These are phyloP conservation scores for Hyphopichia wangnamkhiaoensis DNA, from an alignment of 1,139 yeast species.

Conservation along the genomic window DNA sequence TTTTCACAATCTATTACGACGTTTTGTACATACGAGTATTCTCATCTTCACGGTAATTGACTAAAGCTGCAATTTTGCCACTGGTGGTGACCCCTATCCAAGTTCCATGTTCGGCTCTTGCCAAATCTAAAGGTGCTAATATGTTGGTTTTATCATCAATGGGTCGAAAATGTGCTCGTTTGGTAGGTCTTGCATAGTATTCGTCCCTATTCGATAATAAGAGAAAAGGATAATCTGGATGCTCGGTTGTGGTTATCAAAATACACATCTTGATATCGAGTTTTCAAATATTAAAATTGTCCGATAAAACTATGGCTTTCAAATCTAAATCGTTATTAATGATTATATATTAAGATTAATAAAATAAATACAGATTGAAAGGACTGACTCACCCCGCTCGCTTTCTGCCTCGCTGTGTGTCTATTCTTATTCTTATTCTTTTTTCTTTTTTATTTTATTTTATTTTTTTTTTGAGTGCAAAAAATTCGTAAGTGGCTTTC, in stretches of 20 bases:
- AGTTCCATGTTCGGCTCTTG: constrained; percentile 77
- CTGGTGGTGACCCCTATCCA: constrained; percentile 78
- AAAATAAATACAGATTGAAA: too few species aligned
- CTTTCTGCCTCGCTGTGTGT: too few species aligned
- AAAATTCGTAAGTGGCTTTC: too few species aligned
- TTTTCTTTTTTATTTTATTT: too few species aligned
- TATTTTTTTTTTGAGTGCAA: too few species aligned
- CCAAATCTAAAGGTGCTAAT: constrained; percentile 75
- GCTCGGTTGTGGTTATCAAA: constrained; percentile 57
- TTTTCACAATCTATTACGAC: constrained; percentile 4
- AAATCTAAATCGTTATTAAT: too few species aligned
- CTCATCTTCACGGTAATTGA: constrained; percentile 62
- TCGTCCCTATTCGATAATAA: constrained; percentile 87
- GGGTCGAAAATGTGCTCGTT: constrained; percentile 54
- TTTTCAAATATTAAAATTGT: neutral
- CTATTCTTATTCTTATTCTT: too few species aligned
- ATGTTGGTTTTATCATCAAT: constrained; percentile 35
- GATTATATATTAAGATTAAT: too few species aligned
- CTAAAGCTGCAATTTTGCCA: constrained; percentile 72
- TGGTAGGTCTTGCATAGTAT: constrained; percentile 71
- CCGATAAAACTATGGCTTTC: neutral
- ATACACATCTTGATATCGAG: constrained; percentile 55
- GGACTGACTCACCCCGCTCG: too few species aligned
- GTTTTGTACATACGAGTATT: constrained; percentile 19
- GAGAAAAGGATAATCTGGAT: constrained; percentile 68